A percentile compares a stretch with the other conserved stretches of the same genome.
Conservation (phyloP, 75 land plant species). For the Cunninghamia lanceolata region DNA sequence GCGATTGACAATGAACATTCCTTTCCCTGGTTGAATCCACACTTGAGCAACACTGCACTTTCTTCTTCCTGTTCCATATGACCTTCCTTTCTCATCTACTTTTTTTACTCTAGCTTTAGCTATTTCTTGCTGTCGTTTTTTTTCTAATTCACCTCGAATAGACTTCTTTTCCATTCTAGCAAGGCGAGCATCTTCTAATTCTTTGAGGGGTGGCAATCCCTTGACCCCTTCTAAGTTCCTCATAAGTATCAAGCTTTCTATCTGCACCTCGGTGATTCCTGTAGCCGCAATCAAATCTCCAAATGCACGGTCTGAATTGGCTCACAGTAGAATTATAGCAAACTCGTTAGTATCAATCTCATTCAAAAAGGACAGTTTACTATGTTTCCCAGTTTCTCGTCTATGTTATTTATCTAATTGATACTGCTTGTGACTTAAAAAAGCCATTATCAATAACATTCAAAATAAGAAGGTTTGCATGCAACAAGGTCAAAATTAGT, state of each 20-base stretch:
- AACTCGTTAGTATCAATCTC: not conserved
- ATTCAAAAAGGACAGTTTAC: not conserved
- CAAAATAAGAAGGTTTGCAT: not conserved
- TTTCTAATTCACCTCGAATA: slow-evolving; percentile 64
- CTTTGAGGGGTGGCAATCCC: slow-evolving; percentile 75
- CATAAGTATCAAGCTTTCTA: slow-evolving; percentile 73
- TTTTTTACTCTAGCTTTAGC: slow-evolving; percentile 65
- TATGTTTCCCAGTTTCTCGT: not conserved
- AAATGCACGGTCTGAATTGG: slow-evolving; percentile 56
- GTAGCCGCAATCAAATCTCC: slow-evolving; percentile 76
- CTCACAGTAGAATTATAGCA: not conserved
- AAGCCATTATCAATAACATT: not conserved
- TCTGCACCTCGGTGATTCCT: slow-evolving; percentile 74
- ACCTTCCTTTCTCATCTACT: slow-evolving; percentile 84
- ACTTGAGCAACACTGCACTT: slow-evolving; percentile 91
- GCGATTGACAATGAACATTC: slow-evolving; percentile 71
- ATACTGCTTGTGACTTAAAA: not conserved
- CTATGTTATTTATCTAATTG: not conserved
- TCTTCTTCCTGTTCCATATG: slow-evolving; percentile 92
- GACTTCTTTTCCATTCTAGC: slow-evolving; percentile 55
- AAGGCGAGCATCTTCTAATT: slow-evolving; percentile 59
- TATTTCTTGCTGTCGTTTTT: slow-evolving; percentile 68
- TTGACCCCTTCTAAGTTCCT: slow-evolving; percentile 63
- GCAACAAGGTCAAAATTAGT: not conserved
- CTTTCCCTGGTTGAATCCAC: slow-evolving; percentile 81